phyloP scores from a whole-genome alignment of 2,329 filamentous ascomycete genomes.

The Alternaria atra region DNA sequence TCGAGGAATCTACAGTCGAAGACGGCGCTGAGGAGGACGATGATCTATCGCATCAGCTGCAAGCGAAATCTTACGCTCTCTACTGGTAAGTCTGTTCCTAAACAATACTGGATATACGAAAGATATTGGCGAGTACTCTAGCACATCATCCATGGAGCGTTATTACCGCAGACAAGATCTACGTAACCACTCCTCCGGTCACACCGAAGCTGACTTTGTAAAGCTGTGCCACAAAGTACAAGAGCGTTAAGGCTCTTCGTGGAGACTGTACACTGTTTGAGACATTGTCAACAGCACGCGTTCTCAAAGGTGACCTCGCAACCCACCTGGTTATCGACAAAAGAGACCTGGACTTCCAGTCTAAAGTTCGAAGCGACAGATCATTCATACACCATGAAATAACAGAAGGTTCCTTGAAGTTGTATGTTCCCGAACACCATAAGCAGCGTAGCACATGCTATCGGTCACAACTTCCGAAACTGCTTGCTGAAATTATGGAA shows the following conservation, averaged over 20 bases:
- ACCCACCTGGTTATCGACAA: neutral
- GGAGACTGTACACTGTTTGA: constrained; percentile 19
- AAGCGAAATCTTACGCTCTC: constrained; percentile 28
- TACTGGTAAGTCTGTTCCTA: constrained; percentile 38
- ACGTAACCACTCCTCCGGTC: too few relatives aligned
- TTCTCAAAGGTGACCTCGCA: neutral
- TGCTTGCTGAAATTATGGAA: constrained; percentile 18
- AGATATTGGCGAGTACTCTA: too few relatives aligned
- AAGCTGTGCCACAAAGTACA: constrained; percentile 36
- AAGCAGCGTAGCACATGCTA: constrained; percentile 23
- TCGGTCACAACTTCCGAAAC: constrained; percentile 25
- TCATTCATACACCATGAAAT: constrained; percentile 23
- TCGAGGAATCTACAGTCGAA: constrained; percentile 21
- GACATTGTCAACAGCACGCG: neutral
- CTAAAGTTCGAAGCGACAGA: constrained; percentile 24
- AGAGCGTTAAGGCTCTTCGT: constrained; percentile 29
- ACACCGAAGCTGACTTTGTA: constrained; percentile 14
- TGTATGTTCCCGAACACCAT: constrained; percentile 26
- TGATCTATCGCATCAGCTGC: constrained; percentile 11
- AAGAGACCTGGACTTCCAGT: neutral
- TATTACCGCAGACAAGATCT: neutral
- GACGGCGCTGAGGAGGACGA: constrained; percentile 10
- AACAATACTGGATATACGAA: too few relatives aligned
- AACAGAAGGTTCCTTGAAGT: constrained; percentile 11
- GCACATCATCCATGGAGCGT: neutral